Conservation (phyloP, 31 red algal genomes). For the Endocladia muricata region DNA sequence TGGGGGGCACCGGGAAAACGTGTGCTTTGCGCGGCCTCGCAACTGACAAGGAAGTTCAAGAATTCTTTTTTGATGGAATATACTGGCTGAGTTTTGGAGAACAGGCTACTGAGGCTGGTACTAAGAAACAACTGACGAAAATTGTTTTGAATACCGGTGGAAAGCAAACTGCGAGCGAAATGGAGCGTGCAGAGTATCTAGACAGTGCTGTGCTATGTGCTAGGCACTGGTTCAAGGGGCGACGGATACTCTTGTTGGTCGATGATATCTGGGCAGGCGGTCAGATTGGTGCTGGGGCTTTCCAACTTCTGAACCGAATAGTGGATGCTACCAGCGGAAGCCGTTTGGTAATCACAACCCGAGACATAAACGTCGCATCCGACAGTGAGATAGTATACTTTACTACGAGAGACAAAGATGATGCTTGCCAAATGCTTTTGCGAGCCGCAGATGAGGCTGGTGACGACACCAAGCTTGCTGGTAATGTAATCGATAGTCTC, state of each 20-base stretch:
- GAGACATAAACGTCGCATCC: background rate
- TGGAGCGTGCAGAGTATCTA: background rate
- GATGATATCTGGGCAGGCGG: background rate
- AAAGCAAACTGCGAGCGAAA: too few relatives aligned
- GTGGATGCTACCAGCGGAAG: background rate
- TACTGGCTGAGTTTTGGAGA: too few relatives aligned
- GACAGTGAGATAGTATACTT: background rate
- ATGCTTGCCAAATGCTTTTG: background rate
- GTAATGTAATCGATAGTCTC: background rate
- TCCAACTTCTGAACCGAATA: background rate
- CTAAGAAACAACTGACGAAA: too few relatives aligned
- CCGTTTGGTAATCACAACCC: background rate
- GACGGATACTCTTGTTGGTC: background rate
- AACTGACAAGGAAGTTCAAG: too few relatives aligned
- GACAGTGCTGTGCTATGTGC: background rate
- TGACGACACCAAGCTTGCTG: background rate
- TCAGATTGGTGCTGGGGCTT: background rate
- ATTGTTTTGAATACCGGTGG: too few relatives aligned
- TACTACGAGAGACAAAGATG: background rate
- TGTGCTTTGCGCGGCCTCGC: too few relatives aligned
- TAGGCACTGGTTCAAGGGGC: background rate
- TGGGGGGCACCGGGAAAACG: too few relatives aligned
- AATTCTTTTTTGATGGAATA: too few relatives aligned
- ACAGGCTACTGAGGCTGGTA: too few relatives aligned
- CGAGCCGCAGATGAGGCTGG: background rate